These are phyloP conservation scores for Fusarium sp. DNA, from an alignment of 2,329 filamentous ascomycete species.

Conservation along the genomic window DNA sequence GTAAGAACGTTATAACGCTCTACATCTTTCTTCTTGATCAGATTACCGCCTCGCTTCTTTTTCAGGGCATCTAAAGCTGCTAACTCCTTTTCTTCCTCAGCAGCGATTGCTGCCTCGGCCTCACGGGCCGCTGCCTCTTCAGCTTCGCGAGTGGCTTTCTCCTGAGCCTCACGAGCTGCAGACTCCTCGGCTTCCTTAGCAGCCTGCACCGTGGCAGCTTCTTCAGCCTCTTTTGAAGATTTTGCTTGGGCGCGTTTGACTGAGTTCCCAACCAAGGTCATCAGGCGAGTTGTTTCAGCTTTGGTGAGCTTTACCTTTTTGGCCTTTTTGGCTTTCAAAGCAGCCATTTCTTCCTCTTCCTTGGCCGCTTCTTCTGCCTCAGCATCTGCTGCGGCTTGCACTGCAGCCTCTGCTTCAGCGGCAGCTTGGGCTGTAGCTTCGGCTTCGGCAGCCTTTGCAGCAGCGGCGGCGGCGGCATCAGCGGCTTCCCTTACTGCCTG, in stretches of 20 bases:
- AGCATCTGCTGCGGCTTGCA: conserved; percentile 27
- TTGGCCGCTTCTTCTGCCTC: conserved; percentile 36
- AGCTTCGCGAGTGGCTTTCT: conserved; percentile 28
- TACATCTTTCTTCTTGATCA: conserved; percentile 41
- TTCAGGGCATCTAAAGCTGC: conserved; percentile 40
- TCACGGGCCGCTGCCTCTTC: conserved; percentile 40
- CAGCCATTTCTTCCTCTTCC: conserved; percentile 45
- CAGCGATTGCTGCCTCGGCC: conserved; percentile 48
- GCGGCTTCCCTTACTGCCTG: conserved; percentile 30
- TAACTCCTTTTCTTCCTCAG: conserved; percentile 47
- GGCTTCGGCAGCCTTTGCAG: conserved; percentile 32
- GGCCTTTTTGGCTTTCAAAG: conserved; percentile 43
- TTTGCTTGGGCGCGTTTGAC: conserved; percentile 43
- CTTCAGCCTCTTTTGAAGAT: conserved; percentile 38
- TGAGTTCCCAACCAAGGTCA: conserved; percentile 35
- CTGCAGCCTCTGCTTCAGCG: conserved; percentile 27
- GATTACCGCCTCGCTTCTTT: conserved; percentile 41
- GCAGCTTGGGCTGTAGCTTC: conserved; percentile 36
- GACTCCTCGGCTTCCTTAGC: conserved; percentile 46
- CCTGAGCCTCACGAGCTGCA: conserved; percentile 37
- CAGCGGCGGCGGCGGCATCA: conserved; percentile 23
- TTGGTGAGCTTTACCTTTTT: conserved; percentile 53
- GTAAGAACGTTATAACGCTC: conserved; percentile 40
- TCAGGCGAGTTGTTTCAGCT: conserved; percentile 41
- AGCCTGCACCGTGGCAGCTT: conserved; percentile 31